These are phyloP conservation scores for Colletotrichum lini DNA, from an alignment of 2,329 filamentous ascomycete genomes.

Conservation along the genomic window DNA sequence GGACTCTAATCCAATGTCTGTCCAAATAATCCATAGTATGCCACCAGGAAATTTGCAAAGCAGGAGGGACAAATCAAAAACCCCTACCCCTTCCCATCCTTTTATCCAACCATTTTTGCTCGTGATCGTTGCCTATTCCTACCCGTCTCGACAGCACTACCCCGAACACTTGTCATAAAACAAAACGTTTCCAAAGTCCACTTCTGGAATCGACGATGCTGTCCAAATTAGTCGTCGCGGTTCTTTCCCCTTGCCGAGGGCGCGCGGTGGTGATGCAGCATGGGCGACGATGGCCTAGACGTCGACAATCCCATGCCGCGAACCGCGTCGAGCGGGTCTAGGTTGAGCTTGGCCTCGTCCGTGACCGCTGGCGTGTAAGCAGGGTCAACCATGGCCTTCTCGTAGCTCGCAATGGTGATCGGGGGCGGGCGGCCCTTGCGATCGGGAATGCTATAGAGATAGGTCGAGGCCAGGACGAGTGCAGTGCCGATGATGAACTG, in stretches of 20 bases:
- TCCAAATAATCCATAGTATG: constrained; percentile 25
- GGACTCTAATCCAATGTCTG: constrained; percentile 39
- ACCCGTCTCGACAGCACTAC: constrained; percentile 2
- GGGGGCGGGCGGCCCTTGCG: constrained; percentile 73
- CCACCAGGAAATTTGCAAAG: constrained; percentile 19
- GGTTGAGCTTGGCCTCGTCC: constrained; percentile 52
- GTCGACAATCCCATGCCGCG: constrained; percentile 58
- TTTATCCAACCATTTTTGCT: constrained; percentile 37
- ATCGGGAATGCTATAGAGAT: constrained; percentile 83
- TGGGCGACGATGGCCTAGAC: constrained; percentile 64
- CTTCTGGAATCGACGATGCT: not conserved
- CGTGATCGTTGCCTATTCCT: constrained; percentile 1
- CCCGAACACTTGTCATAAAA: not conserved
- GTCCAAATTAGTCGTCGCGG: constrained; percentile 38
- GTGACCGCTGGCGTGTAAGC: constrained; percentile 55
- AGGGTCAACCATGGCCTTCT: constrained; percentile 77
- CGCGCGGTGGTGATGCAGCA: constrained; percentile 49
- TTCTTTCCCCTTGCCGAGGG: constrained; percentile 41
- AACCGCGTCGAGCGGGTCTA: constrained; percentile 58
- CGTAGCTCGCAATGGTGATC: constrained; percentile 79
- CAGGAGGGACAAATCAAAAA: constrained; percentile 2
- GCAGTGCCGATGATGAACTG: constrained; percentile 87
- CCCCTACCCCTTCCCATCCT: constrained; percentile 23
- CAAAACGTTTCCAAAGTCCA: not conserved
- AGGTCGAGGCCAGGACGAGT: constrained; percentile 85